Base-by-base conservation (phyloP, 306 rosid genomes). In the Arachis stenosperma region DNA sequence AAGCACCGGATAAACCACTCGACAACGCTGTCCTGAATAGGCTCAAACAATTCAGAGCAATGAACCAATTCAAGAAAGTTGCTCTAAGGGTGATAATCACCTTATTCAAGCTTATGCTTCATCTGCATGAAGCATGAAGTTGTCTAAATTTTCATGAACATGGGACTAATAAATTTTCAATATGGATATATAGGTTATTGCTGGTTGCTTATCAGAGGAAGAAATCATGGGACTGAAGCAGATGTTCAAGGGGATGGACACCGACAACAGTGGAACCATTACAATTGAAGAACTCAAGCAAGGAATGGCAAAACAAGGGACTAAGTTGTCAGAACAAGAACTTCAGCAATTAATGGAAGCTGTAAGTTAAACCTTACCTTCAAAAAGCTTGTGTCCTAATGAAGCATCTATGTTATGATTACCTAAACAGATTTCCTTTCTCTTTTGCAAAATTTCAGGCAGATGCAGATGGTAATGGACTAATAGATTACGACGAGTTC, bases 401-500 rank as follows among this genome's bases (percentile, higher is more conserved):
- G 43, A 22, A 66, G 54, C 61, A 62, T 62, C 63, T 71, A 39
- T 10, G 3, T n/a, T 53, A 22, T 7, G 27, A 57, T 33, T 29
- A 22, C 52, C 69, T 5, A 73, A 0, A 29, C 2, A 9, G 6
- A 0, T 27, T 7, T 8, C 48, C 53, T 15, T 68, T 53, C 5
- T 57, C 22, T 17, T 69, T 59, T 15, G 42, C 22, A 50, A 77
- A 77, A 81, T 65, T 73, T 74, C 76, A 93, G 98, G 99, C 98
- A 48, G 99, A 95, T 81, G 98, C 96, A 7, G 99, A 95, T 81
- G 98, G 99, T n/a, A 86, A 95, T 50, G 99, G 99, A 67, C 80
- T 88, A 33, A 95, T 95, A 79, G 98, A 95, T 80, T 95, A 95
- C 7, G 99, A 92, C 2, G 99, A 91, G 74, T 95, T 95, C 89